Conservation (phyloP, 108 stramenopile genomes). For the Cyclotella baltica region DNA sequence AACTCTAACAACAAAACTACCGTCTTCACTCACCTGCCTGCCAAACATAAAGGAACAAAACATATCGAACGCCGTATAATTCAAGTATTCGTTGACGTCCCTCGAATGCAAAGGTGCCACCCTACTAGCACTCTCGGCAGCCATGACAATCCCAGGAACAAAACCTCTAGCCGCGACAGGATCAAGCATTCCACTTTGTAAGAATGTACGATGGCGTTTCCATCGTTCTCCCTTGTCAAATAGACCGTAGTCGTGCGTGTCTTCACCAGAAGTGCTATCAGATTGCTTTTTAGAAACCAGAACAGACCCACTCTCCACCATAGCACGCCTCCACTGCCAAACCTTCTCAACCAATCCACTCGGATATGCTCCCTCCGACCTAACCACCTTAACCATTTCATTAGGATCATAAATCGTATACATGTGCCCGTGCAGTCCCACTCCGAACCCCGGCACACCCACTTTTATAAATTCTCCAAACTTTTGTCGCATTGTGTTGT, state of each 20-base stretch:
- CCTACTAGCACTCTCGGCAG: conserved; percentile 18
- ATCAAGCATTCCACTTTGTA: conserved; percentile 34
- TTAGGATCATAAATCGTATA: conserved; percentile 35
- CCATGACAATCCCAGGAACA: conserved; percentile 24
- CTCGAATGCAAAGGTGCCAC: conserved; percentile 2
- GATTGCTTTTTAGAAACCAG: no score
- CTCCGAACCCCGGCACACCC: conserved; percentile 1
- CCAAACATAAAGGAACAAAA: conserved; percentile 42
- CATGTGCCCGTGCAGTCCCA: neutral
- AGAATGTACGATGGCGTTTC: conserved; percentile 22
- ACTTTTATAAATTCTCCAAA: neutral
- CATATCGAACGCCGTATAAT: conserved; percentile 37
- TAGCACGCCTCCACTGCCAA: neutral
- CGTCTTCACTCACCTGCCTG: no score
- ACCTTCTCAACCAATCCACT: neutral
- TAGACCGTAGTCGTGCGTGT: neutral
- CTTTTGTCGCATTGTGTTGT: neutral
- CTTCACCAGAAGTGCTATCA: no score
- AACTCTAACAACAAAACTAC: no score
- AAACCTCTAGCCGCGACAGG: conserved; percentile 33
- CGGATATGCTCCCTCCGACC: conserved; percentile 35
- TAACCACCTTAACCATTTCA: conserved; percentile 35
- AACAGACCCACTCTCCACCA: neutral
- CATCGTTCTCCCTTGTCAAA: conserved; percentile 21
- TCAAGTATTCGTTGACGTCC: conserved; percentile 31